Conservation (phyloP, 371 early-diverging fungal species). For the Cokeromyces recurvatus region DNA sequence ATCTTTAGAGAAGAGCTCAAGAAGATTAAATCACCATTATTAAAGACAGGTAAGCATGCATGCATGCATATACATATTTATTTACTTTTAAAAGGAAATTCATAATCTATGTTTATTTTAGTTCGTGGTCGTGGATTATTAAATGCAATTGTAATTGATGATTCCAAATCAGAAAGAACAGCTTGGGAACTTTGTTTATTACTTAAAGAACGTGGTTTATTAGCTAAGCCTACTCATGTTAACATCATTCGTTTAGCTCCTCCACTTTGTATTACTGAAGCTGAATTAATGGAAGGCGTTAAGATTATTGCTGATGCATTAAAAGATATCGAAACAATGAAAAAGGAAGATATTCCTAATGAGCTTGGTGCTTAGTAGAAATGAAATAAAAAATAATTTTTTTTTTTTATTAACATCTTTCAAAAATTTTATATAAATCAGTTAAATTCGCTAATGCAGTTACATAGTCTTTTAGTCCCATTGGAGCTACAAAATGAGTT, state of each 20-base stretch:
- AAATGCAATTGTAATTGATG: conserved; percentile 95
- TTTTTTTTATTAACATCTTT: conserved; percentile 62
- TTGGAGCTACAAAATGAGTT: conserved; percentile 59
- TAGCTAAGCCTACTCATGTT: conserved; percentile 98
- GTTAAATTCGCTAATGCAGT: conserved; percentile 75
- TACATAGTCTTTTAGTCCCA: conserved; percentile 39
- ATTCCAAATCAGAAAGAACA: conserved; percentile 71
- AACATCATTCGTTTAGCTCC: conserved; percentile 97
- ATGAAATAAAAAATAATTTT: not conserved
- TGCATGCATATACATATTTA: no score
- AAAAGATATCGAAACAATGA: conserved; percentile 59
- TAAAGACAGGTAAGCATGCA: conserved; percentile 51
- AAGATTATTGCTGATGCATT: conserved; percentile 78
- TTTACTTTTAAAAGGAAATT: no score
- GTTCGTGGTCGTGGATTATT: conserved; percentile 94
- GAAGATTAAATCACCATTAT: conserved; percentile 71
- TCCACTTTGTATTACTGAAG: conserved; percentile 90
- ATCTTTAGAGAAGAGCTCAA: conserved; percentile 74
- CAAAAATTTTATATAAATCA: conserved; percentile 92
- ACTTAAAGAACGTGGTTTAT: conserved; percentile 86
- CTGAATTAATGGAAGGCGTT: conserved; percentile 77
- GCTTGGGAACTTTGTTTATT: conserved; percentile 97
- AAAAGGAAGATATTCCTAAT: conserved; percentile 45
- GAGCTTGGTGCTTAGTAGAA: conserved; percentile 19
- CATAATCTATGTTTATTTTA: no score